phyloP scores from a whole-genome alignment of 1,284 basidiomycete genomes.

The Fomitopsis schrenkii region DNA sequence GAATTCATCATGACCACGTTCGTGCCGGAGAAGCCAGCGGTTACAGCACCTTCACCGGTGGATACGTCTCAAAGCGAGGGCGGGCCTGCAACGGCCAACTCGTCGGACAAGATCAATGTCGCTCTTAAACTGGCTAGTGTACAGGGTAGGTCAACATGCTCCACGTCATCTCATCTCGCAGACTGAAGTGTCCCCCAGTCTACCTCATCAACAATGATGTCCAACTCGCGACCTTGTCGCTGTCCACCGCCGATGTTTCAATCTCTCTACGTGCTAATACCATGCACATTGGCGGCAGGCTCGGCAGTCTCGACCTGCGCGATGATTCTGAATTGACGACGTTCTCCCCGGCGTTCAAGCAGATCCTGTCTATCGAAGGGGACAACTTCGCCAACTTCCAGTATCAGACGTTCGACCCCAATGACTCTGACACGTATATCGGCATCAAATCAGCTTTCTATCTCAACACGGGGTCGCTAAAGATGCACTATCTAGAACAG shows the following conservation, averaged over 20 bases:
- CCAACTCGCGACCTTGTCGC: conserved; percentile 81
- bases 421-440: conserved; percentile 55
- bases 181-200: conserved; percentile 42
- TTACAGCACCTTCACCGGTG: conserved; percentile 10
- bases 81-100: conserved; percentile 4
- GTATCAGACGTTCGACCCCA: conserved; percentile 90
- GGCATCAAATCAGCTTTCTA: conserved; percentile 88
- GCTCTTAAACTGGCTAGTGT: conserved; percentile 86
- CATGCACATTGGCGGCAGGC: conserved; percentile 77
- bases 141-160: conserved; percentile 49
- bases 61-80: conserved; percentile 4
- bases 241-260: conserved; percentile 90
- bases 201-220: conserved; percentile 77
- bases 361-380: conserved; percentile 92
- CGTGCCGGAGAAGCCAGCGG: conserved; percentile 48
- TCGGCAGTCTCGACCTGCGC: conserved; percentile 83
- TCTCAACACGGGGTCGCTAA: conserved; percentile 89
- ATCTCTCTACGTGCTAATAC: conserved; percentile 75
- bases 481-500: conserved; percentile 85
- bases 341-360: conserved; percentile 72
- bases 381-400: conserved; percentile 94
- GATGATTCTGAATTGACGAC: conserved; percentile 68
- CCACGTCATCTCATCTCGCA: conserved; percentile 4
- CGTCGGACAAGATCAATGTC: conserved; percentile 72
- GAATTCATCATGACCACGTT: conserved; percentile 99